Evolutionary conservation across 768 basidiomycete genomes (phyloP).

Genomic region (Paxillus ammoniavirescens): DNA sequence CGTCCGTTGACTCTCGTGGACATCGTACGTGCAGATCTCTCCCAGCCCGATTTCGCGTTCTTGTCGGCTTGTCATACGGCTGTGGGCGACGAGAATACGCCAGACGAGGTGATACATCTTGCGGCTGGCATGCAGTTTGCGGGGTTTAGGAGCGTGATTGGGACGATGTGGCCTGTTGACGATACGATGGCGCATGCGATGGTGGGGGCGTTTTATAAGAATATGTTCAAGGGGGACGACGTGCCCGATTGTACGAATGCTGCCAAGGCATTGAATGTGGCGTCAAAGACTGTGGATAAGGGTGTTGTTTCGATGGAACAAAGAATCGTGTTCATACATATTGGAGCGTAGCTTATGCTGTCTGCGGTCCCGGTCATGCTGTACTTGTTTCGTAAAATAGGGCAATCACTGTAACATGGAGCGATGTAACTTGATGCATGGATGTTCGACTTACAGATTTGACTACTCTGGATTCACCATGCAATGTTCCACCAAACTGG

Average conservation of each 20-base stretch:
- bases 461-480: too few species aligned
- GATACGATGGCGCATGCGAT: conserved; percentile 19
- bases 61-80: conserved; percentile 36
- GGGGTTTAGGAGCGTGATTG: conserved; percentile 35
- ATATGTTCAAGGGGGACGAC: conserved; percentile 8
- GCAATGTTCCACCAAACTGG: too few species aligned
- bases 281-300: conserved; percentile 21
- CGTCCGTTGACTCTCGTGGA: conserved; percentile 19
- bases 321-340: conserved; percentile 28
- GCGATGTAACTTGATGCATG: too few species aligned
- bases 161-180: conserved; percentile 34
- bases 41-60: conserved; percentile 29
- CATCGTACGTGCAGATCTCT: conserved; percentile 16
- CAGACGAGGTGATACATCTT: conserved; percentile 35
- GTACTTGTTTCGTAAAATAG: too few species aligned
- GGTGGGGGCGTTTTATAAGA: conserved; percentile 23
- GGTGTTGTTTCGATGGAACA: conserved; percentile 20
- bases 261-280: conserved; percentile 17
- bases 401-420: too few species aligned
- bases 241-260: conserved; percentile 15
- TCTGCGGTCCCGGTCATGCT: too few species aligned
- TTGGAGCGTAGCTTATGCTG: conserved; percentile 11
- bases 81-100: conserved; percentile 16
- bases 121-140: conserved; percentile 36
- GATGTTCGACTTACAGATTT: too few species aligned